Conservation (phyloP, 2,329 filamentous ascomycete species). For the Aspergillus bombycis region DNA sequence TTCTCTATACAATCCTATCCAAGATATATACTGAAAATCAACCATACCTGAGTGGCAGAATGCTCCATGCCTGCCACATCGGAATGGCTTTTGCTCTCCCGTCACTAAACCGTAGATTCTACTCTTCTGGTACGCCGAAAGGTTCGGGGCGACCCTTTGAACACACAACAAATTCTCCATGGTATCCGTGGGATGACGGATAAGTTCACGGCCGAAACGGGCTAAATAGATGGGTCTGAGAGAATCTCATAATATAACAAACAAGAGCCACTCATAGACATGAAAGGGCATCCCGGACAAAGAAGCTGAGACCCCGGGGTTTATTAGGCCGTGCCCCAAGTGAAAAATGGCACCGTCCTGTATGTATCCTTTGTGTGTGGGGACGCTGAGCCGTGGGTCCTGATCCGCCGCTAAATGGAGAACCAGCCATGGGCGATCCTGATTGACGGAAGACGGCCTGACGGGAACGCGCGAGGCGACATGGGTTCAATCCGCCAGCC, state of each 20-base stretch:
- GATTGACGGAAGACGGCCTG: slow-evolving; percentile 21
- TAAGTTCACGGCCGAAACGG: slow-evolving; percentile 11
- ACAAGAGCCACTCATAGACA: slow-evolving; percentile 16
- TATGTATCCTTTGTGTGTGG: slow-evolving; percentile 15
- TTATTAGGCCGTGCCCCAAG: slow-evolving; percentile 17
- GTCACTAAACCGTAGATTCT: not conserved
- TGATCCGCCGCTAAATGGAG: slow-evolving; percentile 29
- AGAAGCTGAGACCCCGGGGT: slow-evolving; percentile 20
- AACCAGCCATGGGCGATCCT: slow-evolving; percentile 19
- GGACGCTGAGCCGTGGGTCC: slow-evolving; percentile 30
- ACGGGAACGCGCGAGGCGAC: slow-evolving; percentile 21
- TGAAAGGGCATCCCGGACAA: slow-evolving; percentile 9
- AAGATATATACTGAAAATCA: not conserved
- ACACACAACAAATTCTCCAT: slow-evolving; percentile 14
- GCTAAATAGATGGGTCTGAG: slow-evolving; percentile 14
- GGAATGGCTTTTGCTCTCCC: not conserved
- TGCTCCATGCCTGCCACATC: not conserved
- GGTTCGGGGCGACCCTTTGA: slow-evolving; percentile 33
- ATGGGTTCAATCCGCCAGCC: slow-evolving; percentile 16
- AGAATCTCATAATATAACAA: not conserved
- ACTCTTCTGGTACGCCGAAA: slow-evolving; percentile 29
- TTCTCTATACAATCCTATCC: not conserved
- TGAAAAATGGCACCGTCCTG: slow-evolving; percentile 2
- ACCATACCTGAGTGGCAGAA: not conserved
- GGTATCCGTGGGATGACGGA: slow-evolving; percentile 1